Evolutionary conservation across 2,329 filamentous ascomycete species (phyloP), one percentile per base, ranked within the genome.

Genomic region (Ophiostoma piceae): DNA sequence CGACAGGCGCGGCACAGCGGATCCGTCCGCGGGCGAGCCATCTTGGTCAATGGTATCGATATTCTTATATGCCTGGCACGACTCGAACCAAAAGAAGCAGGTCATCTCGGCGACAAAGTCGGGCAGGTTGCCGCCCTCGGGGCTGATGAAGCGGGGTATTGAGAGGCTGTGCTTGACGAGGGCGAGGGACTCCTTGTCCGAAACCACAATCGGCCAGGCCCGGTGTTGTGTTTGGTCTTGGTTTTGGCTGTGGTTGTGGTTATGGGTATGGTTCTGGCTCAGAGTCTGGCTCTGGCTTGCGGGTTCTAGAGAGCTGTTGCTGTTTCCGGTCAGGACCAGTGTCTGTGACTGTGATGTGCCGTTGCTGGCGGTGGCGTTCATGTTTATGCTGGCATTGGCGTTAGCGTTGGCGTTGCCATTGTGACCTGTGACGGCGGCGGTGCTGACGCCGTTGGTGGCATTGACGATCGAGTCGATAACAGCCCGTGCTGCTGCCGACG

Each of bases 71-170:
- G 90, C 90, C n/a, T 90, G 85, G 62, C 91, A 90, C 19, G 90
- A 91, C 79, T 98, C 94, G 77, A 98, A 98, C 94, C 95, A 98
- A 81, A 98, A 97, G 16, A 99, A 84, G 77, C 94, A 97, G 14
- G 94, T 96, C 79, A 98, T 92, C 92, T 93, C 87, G 70, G 92
- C 92, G 68, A 92, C 91, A 78, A 96, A 93, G 76, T 95, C 91
- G 11, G 92, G 86, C 74, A 97, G 78, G 76, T 87, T 94, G 8
- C 92, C 91, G 65, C 91, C 90, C 74, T 85, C 88, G 43, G 88
- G 83, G 75, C 89, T 92, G 76, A 96, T 92, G 51, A 91, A 89
- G 64, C 84, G 82, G 7, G 92, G 92, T 57, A 96, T 88, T 75
- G 90, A 87, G 51, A 94, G 82, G 76, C 84, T 87, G 76, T 87